phyloP scores from a whole-genome alignment of 2,329 filamentous ascomycete species.

The Venturia effusa region DNA sequence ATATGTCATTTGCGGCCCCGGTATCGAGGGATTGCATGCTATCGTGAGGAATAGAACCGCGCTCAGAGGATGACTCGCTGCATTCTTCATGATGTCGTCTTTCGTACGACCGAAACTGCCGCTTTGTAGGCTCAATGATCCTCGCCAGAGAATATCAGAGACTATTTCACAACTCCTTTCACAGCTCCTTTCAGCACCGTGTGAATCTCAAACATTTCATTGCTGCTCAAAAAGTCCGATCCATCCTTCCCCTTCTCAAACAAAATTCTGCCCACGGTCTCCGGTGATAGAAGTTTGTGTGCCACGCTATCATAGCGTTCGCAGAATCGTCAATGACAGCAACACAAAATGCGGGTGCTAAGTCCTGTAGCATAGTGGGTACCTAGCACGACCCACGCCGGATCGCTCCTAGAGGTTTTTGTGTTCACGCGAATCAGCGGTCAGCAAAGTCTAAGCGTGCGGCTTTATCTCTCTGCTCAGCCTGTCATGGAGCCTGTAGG shows the following conservation, averaged over 20 bases:
- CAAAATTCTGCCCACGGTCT: neutral
- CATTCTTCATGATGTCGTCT: neutral
- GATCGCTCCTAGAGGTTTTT: neutral
- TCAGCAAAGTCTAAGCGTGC: neutral
- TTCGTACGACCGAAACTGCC: neutral
- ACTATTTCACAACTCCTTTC: neutral
- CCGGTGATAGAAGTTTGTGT: neutral
- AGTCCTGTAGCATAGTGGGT: neutral
- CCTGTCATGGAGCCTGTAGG: neutral
- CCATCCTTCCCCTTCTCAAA: neutral
- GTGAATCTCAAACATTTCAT: too few species aligned
- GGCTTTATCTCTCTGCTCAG: neutral
- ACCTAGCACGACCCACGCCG: neutral
- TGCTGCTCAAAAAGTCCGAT: neutral
- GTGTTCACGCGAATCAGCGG: neutral
- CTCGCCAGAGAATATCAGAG: neutral
- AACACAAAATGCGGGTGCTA: neutral
- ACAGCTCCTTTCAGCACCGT: too few species aligned
- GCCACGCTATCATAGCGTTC: neutral
- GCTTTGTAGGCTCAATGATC: neutral
- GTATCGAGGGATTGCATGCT: conserved; percentile 2
- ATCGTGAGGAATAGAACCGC: neutral
- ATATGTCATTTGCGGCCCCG: neutral
- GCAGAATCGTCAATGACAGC: neutral
- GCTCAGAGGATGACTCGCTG: neutral